Base-by-base conservation (phyloP, 1,139 yeast species). In the Lodderomyces orthopsilosis region DNA sequence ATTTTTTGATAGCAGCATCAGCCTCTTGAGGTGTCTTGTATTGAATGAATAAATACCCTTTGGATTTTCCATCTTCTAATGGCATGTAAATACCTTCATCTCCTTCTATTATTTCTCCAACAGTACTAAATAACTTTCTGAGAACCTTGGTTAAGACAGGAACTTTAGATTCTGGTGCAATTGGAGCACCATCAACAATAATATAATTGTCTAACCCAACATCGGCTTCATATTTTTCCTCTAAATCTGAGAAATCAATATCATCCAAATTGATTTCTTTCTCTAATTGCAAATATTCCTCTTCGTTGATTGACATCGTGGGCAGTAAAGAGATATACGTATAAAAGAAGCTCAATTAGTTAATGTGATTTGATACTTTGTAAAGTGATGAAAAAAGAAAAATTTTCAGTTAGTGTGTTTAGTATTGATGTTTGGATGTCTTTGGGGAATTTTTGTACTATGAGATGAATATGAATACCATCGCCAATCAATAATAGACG, bases 161-260 rank as follows among this genome's bases (percentile, higher is more conserved):
- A 37, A 83, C 88, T 68, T 94, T 94, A 44, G 89, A 66, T 60
- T 85, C 95, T 44, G 97, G 96, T 19, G 96, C 95, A 51, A 89
- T 74, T 52, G 99, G 99, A 6, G 96, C 93, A 39, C 98, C 98
- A 63, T 90, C 98, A 42, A 90, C 85, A 23, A 93, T 88, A 46
- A 93, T 81, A 61, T 82, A 91, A 58, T 79, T 80, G 58, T 89
- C 96, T 46, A 88, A 75, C 34, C 84, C 81, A 51, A 77, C 69
- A 50, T 80, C 82, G 44, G 87, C 83, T 30, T 80, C 69, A 63
- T 77, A 90, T 66, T 87, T 74, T 49, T 78, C 83, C 64, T 91
- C 97, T 58, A 91, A 76, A 63, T 91, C 98, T 48, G 90, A 72
- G 70, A 87, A 89, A 65, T 91, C 97, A 58, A 91, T 74, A 54